Base-by-base conservation (phyloP, 495 filamentous ascomycete genomes). In the Annulohypoxylon nitens region DNA sequence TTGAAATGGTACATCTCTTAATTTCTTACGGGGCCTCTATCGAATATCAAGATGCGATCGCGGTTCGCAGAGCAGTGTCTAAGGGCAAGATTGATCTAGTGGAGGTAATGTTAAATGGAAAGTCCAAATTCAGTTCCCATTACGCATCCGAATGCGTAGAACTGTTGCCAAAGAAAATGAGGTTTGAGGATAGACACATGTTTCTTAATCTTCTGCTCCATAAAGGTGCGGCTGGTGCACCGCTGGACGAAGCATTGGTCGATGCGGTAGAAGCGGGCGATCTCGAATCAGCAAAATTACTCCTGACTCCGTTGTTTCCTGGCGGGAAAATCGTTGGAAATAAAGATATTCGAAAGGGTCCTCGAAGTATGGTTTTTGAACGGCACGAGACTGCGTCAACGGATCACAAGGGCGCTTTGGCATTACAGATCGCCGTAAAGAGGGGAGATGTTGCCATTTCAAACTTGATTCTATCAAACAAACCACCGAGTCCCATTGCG, bases 1-100 rank as follows among this genome's bases (percentile, higher is more conserved):
- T 81, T 66, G 82, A 86, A 53, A 82, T 86, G 83, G 78, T 83
- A 10, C 75, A 76, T 47, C 70, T 86, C n/a, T 69, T 86, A 14
- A 69, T 85, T 9, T 76, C 76, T 10, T 80, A 84, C 55, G 82
- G 84, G 0, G 84, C 83, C 0, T 85, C 84, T 0, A 69, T 86
- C 18, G 84, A 86, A 64, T 84, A 79, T 47, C 77, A 81, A 37
- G 79, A 82, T 37, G 84, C 83, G 39, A 64, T 62, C 3, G 75
- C 80, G 16, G 14, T 86, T 4, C 77, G 80, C 11, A 70, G 74
- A 26, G 79, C 81, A 23, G 72, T 85, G 11, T 75, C 81, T 0
- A 77, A 73, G 37, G 80, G 82, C 0, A 79, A 82, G 5, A 66
- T 76, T 9, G 78, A 78, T 18, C 64, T 86, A n/a, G 79, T 81